These are phyloP conservation scores for Domatiomyces catenatus DNA, from an alignment of 2,329 filamentous ascomycete genomes.

Conservation along the genomic window DNA sequence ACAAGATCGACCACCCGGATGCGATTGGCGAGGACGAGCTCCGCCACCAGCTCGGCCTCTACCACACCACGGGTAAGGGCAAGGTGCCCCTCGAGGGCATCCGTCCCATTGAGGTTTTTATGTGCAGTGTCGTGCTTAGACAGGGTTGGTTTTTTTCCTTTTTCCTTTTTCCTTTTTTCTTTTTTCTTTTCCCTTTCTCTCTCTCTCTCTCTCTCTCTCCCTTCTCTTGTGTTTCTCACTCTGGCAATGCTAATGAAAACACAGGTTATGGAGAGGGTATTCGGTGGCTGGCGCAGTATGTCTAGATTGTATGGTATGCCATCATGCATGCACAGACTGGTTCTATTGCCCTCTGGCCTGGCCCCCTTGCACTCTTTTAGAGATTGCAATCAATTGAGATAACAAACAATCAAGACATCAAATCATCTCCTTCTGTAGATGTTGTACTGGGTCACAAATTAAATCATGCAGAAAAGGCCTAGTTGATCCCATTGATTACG, in stretches of 20 bases:
- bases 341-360: background rate
- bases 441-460: no score
- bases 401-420: background rate
- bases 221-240: background rate
- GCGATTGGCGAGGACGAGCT: slow-evolving; percentile 93
- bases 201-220: background rate
- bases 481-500: background rate
- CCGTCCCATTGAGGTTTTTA: slow-evolving; percentile 90
- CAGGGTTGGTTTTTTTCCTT: slow-evolving; percentile 46
- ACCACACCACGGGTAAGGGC: slow-evolving; percentile 92
- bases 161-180: slow-evolving; percentile 2
- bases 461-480: background rate
- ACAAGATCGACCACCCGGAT: slow-evolving; percentile 95
- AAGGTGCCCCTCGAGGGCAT: slow-evolving; percentile 87
- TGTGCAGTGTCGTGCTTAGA: slow-evolving; percentile 98
- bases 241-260: slow-evolving; percentile 2
- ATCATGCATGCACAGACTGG: background rate
- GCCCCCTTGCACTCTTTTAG: background rate
- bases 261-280: slow-evolving; percentile 78
- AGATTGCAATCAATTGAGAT: background rate
- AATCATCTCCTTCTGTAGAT: no score
- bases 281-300: slow-evolving; percentile 84
- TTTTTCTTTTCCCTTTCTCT: background rate
- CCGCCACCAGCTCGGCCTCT: slow-evolving; percentile 77
- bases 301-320: no score